Evolutionary conservation across 2,329 filamentous ascomycete species (phyloP), one percentile per base, ranked within the genome.

Genomic region (Lachnellula occidentalis): DNA sequence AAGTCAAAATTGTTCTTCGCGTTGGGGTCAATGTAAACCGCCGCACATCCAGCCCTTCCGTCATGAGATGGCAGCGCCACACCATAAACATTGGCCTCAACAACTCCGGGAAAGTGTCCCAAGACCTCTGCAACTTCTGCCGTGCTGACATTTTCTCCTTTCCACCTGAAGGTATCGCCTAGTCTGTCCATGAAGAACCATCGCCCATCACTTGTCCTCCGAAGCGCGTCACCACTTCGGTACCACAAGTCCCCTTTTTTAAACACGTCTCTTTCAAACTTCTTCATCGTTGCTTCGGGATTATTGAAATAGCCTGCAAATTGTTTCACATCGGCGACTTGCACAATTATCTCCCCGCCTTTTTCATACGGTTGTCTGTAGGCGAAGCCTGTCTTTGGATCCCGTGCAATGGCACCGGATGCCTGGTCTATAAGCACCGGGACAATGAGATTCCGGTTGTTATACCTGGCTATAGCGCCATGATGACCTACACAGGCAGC

Each of bases 131-230:
- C 76, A 1, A 89, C 86, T 69, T 89, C 86, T 11, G 83, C 73
- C 41, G 83, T 86, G 11, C 79, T 82, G 41, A 86, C 82, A 61
- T 87, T 86, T 69, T 86, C 83, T 50, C 80, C 80, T 69, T 88
- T 89, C 86, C 86, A 89, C 34, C 87, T 78, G 70, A 85, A 90
- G 0, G 87, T 90, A 67, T 90, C 87, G 1, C 86, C 86, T 1
- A 89, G 75, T 4, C 83, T 75, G 62, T 90, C 87, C 37, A 85
- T 69, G 68, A 90, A 90, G 70, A 78, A 88, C 80, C 83, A 85
- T 9, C 83, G 74, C 0, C 86, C 86, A 50, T 90, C 83, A 2
- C 60, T 59, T 58, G 85, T 80, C 19, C 80, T 74, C 3, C 82
- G 72, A 39, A 90, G 67, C 0, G 86, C 79, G 67, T 90, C 87